phyloP scores from a whole-genome alignment of 805 yeast genomes.

The Dipodascopsis tothii region DNA sequence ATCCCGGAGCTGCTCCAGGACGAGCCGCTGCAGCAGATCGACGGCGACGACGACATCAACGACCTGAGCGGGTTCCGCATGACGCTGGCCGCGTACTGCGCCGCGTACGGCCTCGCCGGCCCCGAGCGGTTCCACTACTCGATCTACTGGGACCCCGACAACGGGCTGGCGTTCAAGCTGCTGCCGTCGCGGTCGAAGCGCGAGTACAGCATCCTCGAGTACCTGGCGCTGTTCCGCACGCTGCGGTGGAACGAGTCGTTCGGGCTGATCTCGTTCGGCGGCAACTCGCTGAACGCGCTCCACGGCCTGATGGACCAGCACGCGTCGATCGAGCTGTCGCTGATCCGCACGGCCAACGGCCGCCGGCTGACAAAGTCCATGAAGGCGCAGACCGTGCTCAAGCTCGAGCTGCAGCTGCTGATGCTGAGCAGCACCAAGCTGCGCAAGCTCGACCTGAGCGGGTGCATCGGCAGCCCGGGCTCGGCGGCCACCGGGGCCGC shows the following conservation, averaged over 20 bases:
- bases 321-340: slow-evolving; percentile 19
- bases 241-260: slow-evolving; percentile 25
- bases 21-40: slow-evolving; percentile 18
- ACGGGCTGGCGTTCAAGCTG: slow-evolving; percentile 18
- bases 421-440: slow-evolving; percentile 20
- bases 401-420: slow-evolving; percentile 19
- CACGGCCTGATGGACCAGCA: slow-evolving; percentile 17
- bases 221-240: slow-evolving; percentile 22
- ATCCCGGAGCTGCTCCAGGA: slow-evolving; percentile 23
- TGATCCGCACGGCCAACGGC: slow-evolving; percentile 18
- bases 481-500: neutral
- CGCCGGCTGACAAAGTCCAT: slow-evolving; percentile 20
- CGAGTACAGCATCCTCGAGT: slow-evolving; percentile 17
- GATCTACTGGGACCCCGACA: slow-evolving; percentile 15
- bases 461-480: slow-evolving; percentile 3
- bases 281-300: slow-evolving; percentile 14
- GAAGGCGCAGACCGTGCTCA: slow-evolving; percentile 14
- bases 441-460: slow-evolving; percentile 18
- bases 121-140: slow-evolving; percentile 3
- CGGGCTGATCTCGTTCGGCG: slow-evolving; percentile 22
- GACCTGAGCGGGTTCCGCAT: slow-evolving; percentile 20
- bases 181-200: slow-evolving; percentile 12
- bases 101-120: slow-evolving; percentile 21
- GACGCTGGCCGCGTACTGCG: slow-evolving; percentile 25
- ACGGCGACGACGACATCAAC: slow-evolving; percentile 1